These are phyloP conservation scores for Phylloporus rhodoxanthus DNA, from an alignment of 768 basidiomycete species.

Conservation along the genomic window DNA sequence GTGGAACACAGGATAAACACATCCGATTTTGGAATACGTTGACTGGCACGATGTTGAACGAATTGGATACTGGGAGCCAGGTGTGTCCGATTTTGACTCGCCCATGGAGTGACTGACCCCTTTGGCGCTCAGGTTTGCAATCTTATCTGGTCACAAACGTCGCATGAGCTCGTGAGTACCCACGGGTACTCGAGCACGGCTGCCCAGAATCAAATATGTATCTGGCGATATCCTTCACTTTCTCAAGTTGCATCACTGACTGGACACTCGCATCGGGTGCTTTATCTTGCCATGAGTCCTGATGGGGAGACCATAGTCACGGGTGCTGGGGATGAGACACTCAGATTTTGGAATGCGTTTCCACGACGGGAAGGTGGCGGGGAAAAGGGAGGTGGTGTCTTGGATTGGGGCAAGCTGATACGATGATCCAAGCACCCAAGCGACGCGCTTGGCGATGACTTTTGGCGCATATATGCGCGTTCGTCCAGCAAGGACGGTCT, in stretches of 20 bases:
- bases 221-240: conserved; percentile 91
- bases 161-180: conserved; percentile 95
- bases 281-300: conserved; percentile 96
- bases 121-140: conserved; percentile 76
- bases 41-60: conserved; percentile 77
- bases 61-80: conserved; percentile 94
- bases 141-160: conserved; percentile 91
- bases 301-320: conserved; percentile 98
- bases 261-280: conserved; percentile 90
- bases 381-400: conserved; percentile 33
- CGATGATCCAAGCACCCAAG: conserved; percentile 29
- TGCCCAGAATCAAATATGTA: conserved; percentile 93
- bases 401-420: conserved; percentile 49
- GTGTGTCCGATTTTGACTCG: conserved; percentile 33
- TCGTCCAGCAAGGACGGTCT: neutral
- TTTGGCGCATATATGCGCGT: conserved; percentile 6
- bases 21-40: conserved; percentile 96
- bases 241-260: conserved; percentile 93
- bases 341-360: conserved; percentile 97
- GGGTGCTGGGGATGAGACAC: conserved; percentile 94
- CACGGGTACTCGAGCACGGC: conserved; percentile 94
- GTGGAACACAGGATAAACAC: conserved; percentile 98
- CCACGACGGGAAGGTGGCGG: conserved; percentile 56
- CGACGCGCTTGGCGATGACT: neutral
- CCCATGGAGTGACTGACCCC: conserved; percentile 4